These are phyloP conservation scores for Nakaseomyces glabratus DNA, from an alignment of 1,139 yeast species.

Conservation along the genomic window DNA sequence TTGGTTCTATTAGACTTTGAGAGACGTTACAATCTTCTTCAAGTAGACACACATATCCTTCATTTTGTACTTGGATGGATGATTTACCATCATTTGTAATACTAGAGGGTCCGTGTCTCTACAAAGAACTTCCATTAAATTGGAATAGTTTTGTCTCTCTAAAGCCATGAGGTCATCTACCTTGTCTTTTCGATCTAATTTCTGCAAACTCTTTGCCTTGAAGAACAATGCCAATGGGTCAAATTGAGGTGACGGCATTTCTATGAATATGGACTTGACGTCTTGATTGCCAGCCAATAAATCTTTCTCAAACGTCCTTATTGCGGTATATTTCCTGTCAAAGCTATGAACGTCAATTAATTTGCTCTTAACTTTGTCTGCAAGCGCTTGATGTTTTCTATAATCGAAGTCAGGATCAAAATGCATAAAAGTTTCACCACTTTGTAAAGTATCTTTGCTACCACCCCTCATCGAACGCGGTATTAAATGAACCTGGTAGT, in stretches of 20 bases:
- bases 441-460: no score
- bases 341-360: not conserved
- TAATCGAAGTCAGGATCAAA: not conserved
- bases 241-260: not conserved
- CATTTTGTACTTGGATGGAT: slow-evolving; percentile 2
- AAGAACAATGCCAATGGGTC: not conserved
- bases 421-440: not conserved
- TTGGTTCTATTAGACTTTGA: no score
- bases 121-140: no score
- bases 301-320: slow-evolving; percentile 1
- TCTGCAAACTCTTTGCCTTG: not conserved
- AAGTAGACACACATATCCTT: slow-evolving; percentile 1
- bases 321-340: not conserved
- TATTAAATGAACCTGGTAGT: slow-evolving; percentile 42
- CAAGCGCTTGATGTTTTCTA: not conserved
- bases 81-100: not conserved
- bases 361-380: not conserved
- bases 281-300: not conserved
- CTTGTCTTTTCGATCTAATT: no score
- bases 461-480: no score
- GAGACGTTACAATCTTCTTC: no score
- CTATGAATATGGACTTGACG: not conserved
- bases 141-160: no score
- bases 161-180: no score
- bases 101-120: no score